phyloP scores from a whole-genome alignment of 805 yeast species.

The Saccharomycopsis schoenii region DNA sequence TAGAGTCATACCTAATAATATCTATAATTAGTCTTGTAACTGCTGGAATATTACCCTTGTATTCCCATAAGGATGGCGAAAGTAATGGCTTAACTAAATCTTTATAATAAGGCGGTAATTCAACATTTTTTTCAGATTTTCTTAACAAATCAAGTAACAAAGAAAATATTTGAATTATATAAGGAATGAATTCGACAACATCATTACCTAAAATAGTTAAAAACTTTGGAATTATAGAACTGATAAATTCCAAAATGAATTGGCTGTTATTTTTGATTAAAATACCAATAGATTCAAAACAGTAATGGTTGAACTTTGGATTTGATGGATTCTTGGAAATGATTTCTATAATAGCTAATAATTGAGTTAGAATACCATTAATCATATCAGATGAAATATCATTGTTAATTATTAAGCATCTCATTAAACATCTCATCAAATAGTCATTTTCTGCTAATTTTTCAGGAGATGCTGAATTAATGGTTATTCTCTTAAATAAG shows the following conservation, averaged over 20 bases:
- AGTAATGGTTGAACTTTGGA: slow-evolving; percentile 84
- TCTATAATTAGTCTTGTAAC: slow-evolving; percentile 70
- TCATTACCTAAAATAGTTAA: slow-evolving; percentile 66
- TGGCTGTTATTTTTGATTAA: slow-evolving; percentile 40
- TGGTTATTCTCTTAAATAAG: slow-evolving; percentile 56
- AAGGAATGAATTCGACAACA: slow-evolving; percentile 90
- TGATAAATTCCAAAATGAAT: slow-evolving; percentile 34
- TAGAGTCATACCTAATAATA: slow-evolving; percentile 36
- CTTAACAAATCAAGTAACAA: slow-evolving; percentile 60
- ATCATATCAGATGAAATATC: slow-evolving; percentile 29
- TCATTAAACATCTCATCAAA: slow-evolving; percentile 79
- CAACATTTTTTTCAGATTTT: slow-evolving; percentile 20
- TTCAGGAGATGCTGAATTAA: slow-evolving; percentile 61
- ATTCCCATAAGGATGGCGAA: slow-evolving; percentile 91
- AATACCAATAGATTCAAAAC: slow-evolving; percentile 81
- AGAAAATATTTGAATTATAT: slow-evolving; percentile 83
- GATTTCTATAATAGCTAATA: slow-evolving; percentile 55
- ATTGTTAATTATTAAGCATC: slow-evolving; percentile 68
- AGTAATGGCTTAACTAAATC: slow-evolving; percentile 71
- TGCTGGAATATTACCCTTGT: slow-evolving; percentile 88
- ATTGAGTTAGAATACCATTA: slow-evolving; percentile 40
- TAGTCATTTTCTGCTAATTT: slow-evolving; percentile 93
- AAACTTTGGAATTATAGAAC: slow-evolving; percentile 54
- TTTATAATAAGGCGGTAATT: slow-evolving; percentile 55
- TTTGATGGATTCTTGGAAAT: slow-evolving; percentile 89